Conservation (phyloP, 257 asterid genomes). For the Schizonepeta tenuifolia region DNA sequence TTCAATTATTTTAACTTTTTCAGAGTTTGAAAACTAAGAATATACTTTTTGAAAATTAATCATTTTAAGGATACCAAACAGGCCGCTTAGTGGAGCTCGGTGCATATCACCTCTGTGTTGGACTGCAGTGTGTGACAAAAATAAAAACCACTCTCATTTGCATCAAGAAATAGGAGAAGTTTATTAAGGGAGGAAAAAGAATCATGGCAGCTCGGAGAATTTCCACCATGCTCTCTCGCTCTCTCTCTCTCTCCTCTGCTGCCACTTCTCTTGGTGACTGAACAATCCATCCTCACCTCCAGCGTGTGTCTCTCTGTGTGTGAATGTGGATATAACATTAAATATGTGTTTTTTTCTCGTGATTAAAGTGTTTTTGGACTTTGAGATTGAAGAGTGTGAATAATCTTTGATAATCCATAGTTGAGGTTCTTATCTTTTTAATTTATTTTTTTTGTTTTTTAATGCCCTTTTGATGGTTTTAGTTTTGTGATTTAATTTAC, state of each 20-base stretch:
- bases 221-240: constrained; percentile 52
- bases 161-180: neutral
- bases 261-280: constrained; percentile 44
- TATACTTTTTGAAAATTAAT: neutral
- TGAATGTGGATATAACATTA: neutral
- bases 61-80: neutral
- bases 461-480: neutral
- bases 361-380: neutral
- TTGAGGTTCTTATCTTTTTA: neutral
- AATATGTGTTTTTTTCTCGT: neutral
- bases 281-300: neutral
- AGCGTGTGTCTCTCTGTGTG: neutral
- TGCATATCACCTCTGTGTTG: neutral
- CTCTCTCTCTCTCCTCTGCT: constrained; percentile 36
- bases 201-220: constrained; percentile 57
- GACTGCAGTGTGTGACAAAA: constrained; percentile 5
- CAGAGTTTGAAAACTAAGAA: neutral
- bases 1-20: neutral
- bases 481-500: neutral
- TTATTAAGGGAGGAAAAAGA: neutral
- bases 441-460: neutral
- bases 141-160: neutral
- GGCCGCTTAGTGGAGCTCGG: neutral
- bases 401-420: constrained; percentile 12
- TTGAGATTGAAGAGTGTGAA: neutral